Base-by-base conservation (phyloP, 2,329 filamentous ascomycete species). In the Akanthomyces uredinophilus region DNA sequence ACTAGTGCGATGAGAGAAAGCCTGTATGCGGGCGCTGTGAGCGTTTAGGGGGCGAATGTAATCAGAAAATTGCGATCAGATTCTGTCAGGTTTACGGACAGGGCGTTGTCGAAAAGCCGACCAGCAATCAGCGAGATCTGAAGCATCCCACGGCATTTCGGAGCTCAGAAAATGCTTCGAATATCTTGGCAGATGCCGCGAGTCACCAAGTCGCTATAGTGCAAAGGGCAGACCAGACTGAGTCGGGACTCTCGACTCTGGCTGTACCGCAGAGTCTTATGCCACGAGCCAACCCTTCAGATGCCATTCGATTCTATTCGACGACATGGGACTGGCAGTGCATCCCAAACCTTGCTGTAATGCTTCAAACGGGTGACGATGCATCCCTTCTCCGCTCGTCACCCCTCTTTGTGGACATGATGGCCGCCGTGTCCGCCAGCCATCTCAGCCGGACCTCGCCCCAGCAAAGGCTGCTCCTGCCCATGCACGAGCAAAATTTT, bases 391-490 rank as follows among this genome's bases (percentile, higher is more conserved):
- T 59, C n/a, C 16, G 16, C 8, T 37, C 41, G 11, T 44, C 53
- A 5, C 39, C 46, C 22, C 37, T 62, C 13, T 32, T 64, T 5
- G 18, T 35, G 13, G 50, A 64, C 16, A 55, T 56, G 44, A 57
- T 59, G 37, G 46, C 59, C 7, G 57, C 61, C 5, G 32, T 65
- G 14, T 65, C 61, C 20, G 58, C 61, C 2, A 60, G 63, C 16
- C 60, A 62, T 39, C 61, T 63, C 32, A 63, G 61, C 44, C 61
- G 61, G n/a, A 46, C 37, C 2, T 47, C 22, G 32, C 62, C 64
- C 3, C 55, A 58, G 35, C 51, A 29, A 27, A 60, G 58, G 16
- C 35, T 61, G 24, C 58, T 57, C 46, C 49, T 24, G 29, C 10
- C 13, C 16, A 27, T 27, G 18, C 16, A 20, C 1, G 29, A n/a